These are phyloP conservation scores for Thermothelomyces thermophilus DNA, from an alignment of 2,329 filamentous ascomycete species.

Conservation along the genomic window DNA sequence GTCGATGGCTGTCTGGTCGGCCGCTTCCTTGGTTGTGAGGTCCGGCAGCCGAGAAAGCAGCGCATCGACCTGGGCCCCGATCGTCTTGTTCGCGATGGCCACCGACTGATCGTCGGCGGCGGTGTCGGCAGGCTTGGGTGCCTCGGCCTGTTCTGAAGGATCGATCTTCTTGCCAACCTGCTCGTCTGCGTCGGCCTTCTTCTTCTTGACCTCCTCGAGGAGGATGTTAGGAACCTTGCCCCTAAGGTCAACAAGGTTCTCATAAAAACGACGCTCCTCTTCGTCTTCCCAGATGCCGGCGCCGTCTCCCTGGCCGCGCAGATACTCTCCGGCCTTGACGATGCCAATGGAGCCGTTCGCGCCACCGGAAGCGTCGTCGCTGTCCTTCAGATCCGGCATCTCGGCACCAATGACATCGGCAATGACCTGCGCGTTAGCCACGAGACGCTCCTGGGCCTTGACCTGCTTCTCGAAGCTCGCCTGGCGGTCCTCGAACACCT, in stretches of 20 bases:
- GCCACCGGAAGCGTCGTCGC: slow-evolving; percentile 60
- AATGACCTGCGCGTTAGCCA: slow-evolving; percentile 83
- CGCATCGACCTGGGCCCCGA: slow-evolving; percentile 92
- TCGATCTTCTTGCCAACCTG: slow-evolving; percentile 71
- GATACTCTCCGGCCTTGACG: slow-evolving; percentile 88
- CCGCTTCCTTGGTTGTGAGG: slow-evolving; percentile 80
- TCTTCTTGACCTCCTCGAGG: slow-evolving; percentile 91
- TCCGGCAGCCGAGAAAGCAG: slow-evolving; percentile 84
- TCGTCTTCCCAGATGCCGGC: slow-evolving; percentile 98
- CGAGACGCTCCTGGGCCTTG: slow-evolving; percentile 84
- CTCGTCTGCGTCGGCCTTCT: slow-evolving; percentile 76
- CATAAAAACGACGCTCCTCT: slow-evolving; percentile 95
- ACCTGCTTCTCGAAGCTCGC: slow-evolving; percentile 90
- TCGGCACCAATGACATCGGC: slow-evolving; percentile 83
- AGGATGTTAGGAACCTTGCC: slow-evolving; percentile 92
- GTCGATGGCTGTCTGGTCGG: slow-evolving; percentile 88
- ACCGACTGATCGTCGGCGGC: slow-evolving; percentile 76
- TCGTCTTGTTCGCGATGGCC: slow-evolving; percentile 95
- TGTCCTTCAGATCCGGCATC: slow-evolving; percentile 88
- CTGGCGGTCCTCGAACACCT: slow-evolving; percentile 96
- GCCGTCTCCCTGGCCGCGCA: slow-evolving; percentile 82
- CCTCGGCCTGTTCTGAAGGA: slow-evolving; percentile 41
- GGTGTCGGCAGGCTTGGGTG: slow-evolving; percentile 44
- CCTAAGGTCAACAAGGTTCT: slow-evolving; percentile 90
- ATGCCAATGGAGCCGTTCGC: slow-evolving; percentile 79